These are phyloP conservation scores for Pleodorina starrii DNA, from an alignment of 139 green algal genomes.

Conservation along the genomic window DNA sequence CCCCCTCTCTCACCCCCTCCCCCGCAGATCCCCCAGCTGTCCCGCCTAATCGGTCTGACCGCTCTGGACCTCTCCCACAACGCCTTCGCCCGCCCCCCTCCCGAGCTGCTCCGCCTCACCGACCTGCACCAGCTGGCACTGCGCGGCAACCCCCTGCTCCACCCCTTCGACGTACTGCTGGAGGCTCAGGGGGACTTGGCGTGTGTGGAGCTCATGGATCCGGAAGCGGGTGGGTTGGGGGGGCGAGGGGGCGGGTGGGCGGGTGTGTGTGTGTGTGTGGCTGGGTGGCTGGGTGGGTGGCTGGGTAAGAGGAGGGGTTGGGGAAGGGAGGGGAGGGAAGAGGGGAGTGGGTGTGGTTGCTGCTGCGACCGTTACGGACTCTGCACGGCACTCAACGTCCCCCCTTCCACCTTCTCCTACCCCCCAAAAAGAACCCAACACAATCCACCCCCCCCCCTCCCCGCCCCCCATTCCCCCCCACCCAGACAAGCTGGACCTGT, in stretches of 20 bases:
- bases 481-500: conserved; percentile 58
- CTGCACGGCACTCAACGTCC: neutral
- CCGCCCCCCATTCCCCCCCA: neutral
- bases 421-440: neutral
- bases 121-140: conserved; percentile 52
- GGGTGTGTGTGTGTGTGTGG: neutral
- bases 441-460: neutral
- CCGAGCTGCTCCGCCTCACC: conserved; percentile 46
- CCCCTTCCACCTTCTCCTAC: neutral
- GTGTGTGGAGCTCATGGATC: conserved; percentile 33
- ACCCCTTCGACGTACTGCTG: conserved; percentile 33
- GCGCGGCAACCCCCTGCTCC: conserved; percentile 40
- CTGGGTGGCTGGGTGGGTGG: neutral
- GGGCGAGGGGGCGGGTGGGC: no score
- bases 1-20: neutral
- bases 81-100: conserved; percentile 50
- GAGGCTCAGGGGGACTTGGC: conserved; percentile 53
- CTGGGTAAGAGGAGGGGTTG: neutral
- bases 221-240: neutral
- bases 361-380: conserved; percentile 1
- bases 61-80: conserved; percentile 63
- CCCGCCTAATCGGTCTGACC: conserved; percentile 56
- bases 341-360: neutral
- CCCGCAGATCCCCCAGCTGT: conserved; percentile 53
- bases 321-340: neutral